Conservation (phyloP, 805 yeast genomes). For the Pichia eremophila region DNA sequence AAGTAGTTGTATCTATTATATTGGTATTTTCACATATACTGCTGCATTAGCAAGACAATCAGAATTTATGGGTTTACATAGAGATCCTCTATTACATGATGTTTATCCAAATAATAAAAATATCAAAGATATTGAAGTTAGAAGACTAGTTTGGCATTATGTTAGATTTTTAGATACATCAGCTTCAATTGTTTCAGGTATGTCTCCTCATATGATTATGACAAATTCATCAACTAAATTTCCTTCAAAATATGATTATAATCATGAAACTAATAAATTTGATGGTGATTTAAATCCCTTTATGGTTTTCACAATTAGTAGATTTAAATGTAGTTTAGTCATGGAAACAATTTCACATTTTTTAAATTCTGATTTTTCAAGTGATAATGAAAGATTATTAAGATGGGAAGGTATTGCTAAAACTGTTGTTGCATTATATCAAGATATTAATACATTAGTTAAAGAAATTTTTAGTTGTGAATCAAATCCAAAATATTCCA, state of each 20-base stretch:
- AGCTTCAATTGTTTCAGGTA: slow-evolving; percentile 10
- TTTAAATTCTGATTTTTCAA: slow-evolving; percentile 9
- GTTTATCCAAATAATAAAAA: slow-evolving; percentile 4
- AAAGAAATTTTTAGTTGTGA: slow-evolving; percentile 9
- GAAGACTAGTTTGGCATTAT: slow-evolving; percentile 11
- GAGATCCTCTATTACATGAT: slow-evolving; percentile 11
- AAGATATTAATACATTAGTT: slow-evolving; percentile 5
- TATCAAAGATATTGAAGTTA: slow-evolving; percentile 7
- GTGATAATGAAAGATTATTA: slow-evolving; percentile 4
- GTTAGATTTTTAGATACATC: slow-evolving; percentile 11
- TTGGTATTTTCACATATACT: slow-evolving; percentile 10
- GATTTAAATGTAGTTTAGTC: slow-evolving; percentile 11
- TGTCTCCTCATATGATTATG: slow-evolving; percentile 14
- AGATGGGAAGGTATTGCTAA: slow-evolving; percentile 7
- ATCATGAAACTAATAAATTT: slow-evolving; percentile 6
- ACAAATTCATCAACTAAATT: slow-evolving; percentile 10
- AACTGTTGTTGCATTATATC: slow-evolving; percentile 9
- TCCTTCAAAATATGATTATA: slow-evolving; percentile 10
- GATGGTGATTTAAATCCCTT: slow-evolving; percentile 13
- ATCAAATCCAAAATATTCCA: slow-evolving; percentile 9
- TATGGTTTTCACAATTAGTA: slow-evolving; percentile 7
- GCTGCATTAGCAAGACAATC: slow-evolving; percentile 10
- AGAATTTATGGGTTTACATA: slow-evolving; percentile 11
- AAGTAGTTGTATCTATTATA: slow-evolving; percentile 8
- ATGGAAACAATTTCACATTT: slow-evolving; percentile 11